These are phyloP conservation scores for Piper betle DNA, from an alignment of 164 flowering plant species.

Conservation along the genomic window DNA sequence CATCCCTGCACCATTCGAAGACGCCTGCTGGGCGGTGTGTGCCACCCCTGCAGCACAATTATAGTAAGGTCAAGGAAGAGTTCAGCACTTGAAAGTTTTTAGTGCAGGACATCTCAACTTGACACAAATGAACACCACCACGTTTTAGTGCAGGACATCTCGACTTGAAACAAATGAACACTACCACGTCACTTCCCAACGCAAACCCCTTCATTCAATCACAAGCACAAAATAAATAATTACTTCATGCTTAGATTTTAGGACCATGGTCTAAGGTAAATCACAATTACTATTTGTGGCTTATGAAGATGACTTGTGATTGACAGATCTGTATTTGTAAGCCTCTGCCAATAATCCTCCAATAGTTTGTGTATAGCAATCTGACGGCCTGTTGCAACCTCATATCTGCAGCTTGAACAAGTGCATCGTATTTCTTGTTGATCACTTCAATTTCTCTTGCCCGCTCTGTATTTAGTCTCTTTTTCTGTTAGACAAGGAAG, in stretches of 20 bases:
- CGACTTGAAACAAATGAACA: too few relatives aligned
- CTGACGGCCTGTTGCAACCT: constrained; percentile 20
- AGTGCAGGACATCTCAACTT: too few relatives aligned
- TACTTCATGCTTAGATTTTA: too few relatives aligned
- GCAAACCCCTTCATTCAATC: too few relatives aligned
- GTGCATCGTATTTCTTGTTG: constrained; percentile 34
- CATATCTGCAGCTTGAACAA: constrained; percentile 32
- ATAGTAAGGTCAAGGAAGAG: too few relatives aligned
- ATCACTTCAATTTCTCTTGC: constrained; percentile 69
- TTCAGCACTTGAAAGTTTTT: too few relatives aligned
- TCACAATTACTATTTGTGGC: constrained; percentile 2
- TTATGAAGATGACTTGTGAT: constrained; percentile 5
- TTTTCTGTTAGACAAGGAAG: constrained; percentile 32
- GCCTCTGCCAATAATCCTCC: constrained; percentile 50
- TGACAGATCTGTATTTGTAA: constrained; percentile 32
- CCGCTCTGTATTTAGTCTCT: constrained; percentile 32
- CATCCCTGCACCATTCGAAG: constrained; percentile 20
- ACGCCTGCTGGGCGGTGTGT: constrained; percentile 10
- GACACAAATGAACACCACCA: too few relatives aligned
- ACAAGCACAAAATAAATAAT: too few relatives aligned
- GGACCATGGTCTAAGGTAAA: background rate
- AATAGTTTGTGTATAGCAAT: constrained; percentile 25
- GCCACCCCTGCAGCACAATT: constrained; percentile 9
- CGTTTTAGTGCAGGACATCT: too few relatives aligned
- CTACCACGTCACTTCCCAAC: too few relatives aligned